These are phyloP conservation scores for Wickerhamomyces kurtzmanii DNA, from an alignment of 805 yeast species.

Conservation along the genomic window DNA sequence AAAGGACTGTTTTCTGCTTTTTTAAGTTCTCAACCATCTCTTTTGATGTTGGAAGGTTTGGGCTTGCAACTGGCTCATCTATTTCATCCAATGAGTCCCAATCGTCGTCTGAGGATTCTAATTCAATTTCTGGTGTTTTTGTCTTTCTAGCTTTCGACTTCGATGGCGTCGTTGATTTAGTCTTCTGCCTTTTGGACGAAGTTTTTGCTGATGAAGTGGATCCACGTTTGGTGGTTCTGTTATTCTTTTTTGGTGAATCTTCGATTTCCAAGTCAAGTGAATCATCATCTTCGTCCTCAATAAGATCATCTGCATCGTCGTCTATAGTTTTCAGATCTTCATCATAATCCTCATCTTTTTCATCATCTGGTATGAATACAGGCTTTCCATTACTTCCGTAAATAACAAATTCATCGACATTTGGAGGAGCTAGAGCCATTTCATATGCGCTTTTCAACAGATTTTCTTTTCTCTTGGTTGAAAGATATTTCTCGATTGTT, in stretches of 20 bases:
- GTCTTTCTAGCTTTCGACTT: slow-evolving; percentile 3
- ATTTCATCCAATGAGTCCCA: slow-evolving; percentile 13
- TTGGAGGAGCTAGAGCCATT: slow-evolving; percentile 43
- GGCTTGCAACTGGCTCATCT: slow-evolving; percentile 10
- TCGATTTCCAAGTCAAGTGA: slow-evolving; percentile 6
- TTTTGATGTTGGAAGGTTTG: slow-evolving; percentile 7
- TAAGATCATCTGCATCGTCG: slow-evolving; percentile 21
- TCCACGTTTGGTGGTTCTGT: slow-evolving; percentile 11
- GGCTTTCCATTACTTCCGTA: slow-evolving; percentile 34
- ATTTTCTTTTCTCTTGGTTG: slow-evolving; percentile 29
- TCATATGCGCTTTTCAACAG: slow-evolving; percentile 39
- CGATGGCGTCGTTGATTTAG: slow-evolving; percentile 3
- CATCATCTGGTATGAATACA: slow-evolving; percentile 19
- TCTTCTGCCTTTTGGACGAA: slow-evolving; percentile 5
- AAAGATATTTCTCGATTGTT: slow-evolving; percentile 29
- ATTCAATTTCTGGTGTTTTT: slow-evolving; percentile 4
- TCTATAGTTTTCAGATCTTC: slow-evolving; percentile 7
- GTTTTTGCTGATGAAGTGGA: slow-evolving; percentile 4
- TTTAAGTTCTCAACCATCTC: slow-evolving; percentile 6
- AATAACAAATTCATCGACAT: slow-evolving; percentile 31
- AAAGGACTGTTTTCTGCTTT: slow-evolving; percentile 11
- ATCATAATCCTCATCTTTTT: slow-evolving; percentile 20
- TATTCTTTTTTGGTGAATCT: slow-evolving; percentile 5
- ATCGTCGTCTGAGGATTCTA: slow-evolving; percentile 15
- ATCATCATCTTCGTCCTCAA: slow-evolving; percentile 15